Evolutionary conservation across 352 stramenopile genomes (phyloP).

Genomic region (Phytophthora foliorum): DNA sequence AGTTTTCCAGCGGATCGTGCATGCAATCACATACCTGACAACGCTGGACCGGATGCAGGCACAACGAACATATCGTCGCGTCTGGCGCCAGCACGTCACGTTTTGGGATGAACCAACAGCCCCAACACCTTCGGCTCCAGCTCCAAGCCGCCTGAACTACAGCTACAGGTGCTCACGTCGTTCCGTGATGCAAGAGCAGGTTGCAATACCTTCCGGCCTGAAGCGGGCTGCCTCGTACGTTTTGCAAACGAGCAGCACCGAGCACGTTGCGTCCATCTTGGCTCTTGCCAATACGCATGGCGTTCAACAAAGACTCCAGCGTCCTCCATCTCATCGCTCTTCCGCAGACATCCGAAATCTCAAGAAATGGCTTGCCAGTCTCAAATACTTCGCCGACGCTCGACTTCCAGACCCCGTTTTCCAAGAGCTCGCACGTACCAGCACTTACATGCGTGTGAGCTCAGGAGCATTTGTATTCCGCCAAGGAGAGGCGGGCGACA

Average conservation of each 20-base stretch:
- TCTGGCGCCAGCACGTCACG: conserved; percentile 55
- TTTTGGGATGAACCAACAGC: conserved; percentile 50
- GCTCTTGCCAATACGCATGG: conserved; percentile 42
- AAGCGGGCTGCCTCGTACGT: conserved; percentile 46
- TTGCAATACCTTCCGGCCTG: not conserved
- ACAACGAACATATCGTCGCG: conserved; percentile 46
- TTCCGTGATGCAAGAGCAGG: conserved; percentile 4
- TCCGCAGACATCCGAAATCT: conserved; percentile 60
- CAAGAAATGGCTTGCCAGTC: conserved; percentile 68
- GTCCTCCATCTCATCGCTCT: conserved; percentile 47
- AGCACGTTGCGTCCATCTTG: conserved; percentile 48
- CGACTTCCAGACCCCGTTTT: conserved; percentile 59
- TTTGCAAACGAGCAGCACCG: conserved; percentile 45
- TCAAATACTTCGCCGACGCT: conserved; percentile 77
- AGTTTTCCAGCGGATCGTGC: conserved; percentile 64
- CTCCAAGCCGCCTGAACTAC: conserved; percentile 4
- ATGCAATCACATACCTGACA: conserved; percentile 70
- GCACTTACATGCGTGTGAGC: conserved; percentile 48
- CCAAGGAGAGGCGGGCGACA: conserved; percentile 71
- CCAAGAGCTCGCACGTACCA: conserved; percentile 63
- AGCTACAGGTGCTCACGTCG: conserved; percentile 9
- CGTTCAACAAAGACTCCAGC: conserved; percentile 51
- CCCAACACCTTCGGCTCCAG: not conserved
- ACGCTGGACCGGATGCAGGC: conserved; percentile 61
- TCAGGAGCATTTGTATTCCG: conserved; percentile 77